Base-by-base conservation (phyloP, 2,329 filamentous ascomycete species). In the Dactylellina parvicollis region DNA sequence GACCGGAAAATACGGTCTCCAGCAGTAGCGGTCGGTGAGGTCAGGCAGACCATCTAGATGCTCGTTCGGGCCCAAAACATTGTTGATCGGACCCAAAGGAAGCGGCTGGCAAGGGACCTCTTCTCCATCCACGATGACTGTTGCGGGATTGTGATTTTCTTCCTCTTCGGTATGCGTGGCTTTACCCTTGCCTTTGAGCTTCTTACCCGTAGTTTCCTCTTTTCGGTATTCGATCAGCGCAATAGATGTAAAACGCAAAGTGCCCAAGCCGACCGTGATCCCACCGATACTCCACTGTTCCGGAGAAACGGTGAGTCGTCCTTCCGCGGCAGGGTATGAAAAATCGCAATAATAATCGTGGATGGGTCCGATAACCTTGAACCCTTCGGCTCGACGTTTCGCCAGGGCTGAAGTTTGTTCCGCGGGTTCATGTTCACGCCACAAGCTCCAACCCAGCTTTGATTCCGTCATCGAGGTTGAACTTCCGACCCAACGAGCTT, bases 1-100 rank as follows among this genome's bases (percentile, higher is more conserved):
- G 2, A 73, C 46, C 5, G 69, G 69, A 24, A 73, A 73, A 59
- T 66, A 62, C 7, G 69, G 69, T 14, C 69, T 54, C 69, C 69
- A 73, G 32, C 69, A 73, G 28, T 73, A 73, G 14, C 69, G 60
- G 34, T 73, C 69, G n/a, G 52, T 47, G 18, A 73, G 60, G 22
- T 65, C 56, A 22, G 69, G 69, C 8, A 61, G 32, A n/a, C 69
- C 69, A 28, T 73, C 69, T 4, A 73, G 42, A 36, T 73, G 69
- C 26, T 73, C 69, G 22, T 44, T 20, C 9, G 34, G 16, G 4
- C 20, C 36, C n/a, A 73, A 44, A 7, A 73, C 5, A 50, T 66
- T 73, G 16, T 65, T 54, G 2, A 36, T 9, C 4, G 18, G 24
- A 9, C 60, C 60, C n/a, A 73, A 30, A 40, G 69, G 46, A n/a